Evolutionary conservation across 2,329 filamentous ascomycete species (phyloP), one percentile per base, ranked within the genome.

Genomic region (Cladosporium sp.): DNA sequence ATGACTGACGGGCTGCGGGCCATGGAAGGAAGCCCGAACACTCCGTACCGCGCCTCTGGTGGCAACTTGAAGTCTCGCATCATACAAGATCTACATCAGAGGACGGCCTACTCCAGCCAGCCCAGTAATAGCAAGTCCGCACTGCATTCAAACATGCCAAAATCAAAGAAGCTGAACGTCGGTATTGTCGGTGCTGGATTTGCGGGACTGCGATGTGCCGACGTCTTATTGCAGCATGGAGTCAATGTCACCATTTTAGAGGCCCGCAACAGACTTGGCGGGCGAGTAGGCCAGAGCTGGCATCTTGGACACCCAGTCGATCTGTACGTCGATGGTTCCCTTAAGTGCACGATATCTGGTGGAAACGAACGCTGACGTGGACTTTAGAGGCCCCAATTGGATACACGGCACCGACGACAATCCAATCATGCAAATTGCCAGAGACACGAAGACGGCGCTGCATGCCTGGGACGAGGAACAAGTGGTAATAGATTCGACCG

Each of bases 331-430:
- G 18, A 19, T 19, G 44, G 22, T 28, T 7, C 22, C 22, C 22
- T 28, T 28, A 28, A 3, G 7, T 28, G 22, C 22, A 28, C 22
- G 22, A 28, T 28, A 7, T 5, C 22, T 7, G 22, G 22, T 28
- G 22, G 22, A 28, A 28, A 28, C 1, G 22, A 7, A 28, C 22
- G n/a, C 34, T 35, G 34, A 35, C 22, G 22, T 45, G 19, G 11
- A 10, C 35, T 32, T 14, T 42, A 83, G 79, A 32, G 86, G 86
- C 0, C 84, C 86, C n/a, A 90, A 89, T 61, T 90, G 86, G 86
- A 87, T 90, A 48, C 86, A 90, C 55, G 86, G 86, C 33, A 87
- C 84, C 5, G 73, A 80, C 1, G 75, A 83, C 56, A 90, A 89
- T 62, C 84, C 86, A 0, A 86, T 89, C 13, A 67, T 85, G 37